phyloP scores from a whole-genome alignment of 1,284 basidiomycete genomes.

The Naganishia albida region DNA sequence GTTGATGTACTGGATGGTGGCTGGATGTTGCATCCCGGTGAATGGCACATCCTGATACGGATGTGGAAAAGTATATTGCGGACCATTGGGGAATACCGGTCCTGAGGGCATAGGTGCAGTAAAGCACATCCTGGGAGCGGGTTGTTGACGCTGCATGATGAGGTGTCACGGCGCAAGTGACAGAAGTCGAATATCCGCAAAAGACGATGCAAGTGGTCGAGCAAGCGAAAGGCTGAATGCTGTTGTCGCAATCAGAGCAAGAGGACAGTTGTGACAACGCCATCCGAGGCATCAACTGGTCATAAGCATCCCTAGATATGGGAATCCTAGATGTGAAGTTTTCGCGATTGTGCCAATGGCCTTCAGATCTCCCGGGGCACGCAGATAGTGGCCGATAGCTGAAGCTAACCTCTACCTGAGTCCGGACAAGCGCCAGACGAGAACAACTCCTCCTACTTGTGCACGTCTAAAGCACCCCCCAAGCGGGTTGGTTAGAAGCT shows the following conservation, averaged over 20 bases:
- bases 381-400: no score
- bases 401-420: no score
- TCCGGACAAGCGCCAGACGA: constrained; percentile 1
- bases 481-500: constrained; percentile 10
- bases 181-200: no score
- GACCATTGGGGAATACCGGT: not conserved
- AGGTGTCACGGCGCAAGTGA: not conserved
- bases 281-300: no score
- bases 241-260: no score
- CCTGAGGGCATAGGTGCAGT: constrained; percentile 16
- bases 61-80: constrained; percentile 11
- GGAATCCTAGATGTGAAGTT: not conserved
- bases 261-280: no score
- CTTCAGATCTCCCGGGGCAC: no score
- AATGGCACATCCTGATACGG: constrained; percentile 1
- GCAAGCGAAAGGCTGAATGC: no score
- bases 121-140: not conserved
- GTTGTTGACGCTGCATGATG: constrained; percentile 15
- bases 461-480: constrained; percentile 4
- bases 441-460: not conserved
- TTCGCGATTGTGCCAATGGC: not conserved
- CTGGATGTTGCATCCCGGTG: not conserved
- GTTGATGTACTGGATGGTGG: not conserved
- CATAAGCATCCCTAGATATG: no score
- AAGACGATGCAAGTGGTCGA: no score